Base-by-base conservation (phyloP, 331 rosid genomes). In the Spiraea crenata region DNA sequence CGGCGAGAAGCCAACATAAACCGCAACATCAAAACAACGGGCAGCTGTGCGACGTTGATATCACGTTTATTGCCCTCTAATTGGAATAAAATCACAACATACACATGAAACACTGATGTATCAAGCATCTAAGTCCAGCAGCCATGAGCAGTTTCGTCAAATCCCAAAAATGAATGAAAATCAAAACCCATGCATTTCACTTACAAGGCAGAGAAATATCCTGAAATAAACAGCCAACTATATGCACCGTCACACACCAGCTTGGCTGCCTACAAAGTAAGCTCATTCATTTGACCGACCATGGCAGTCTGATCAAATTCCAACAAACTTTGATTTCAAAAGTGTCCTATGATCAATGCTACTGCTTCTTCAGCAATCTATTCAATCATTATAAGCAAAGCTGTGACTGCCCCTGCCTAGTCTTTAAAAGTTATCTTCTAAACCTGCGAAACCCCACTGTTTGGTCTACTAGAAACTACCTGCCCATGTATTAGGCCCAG, bases 61-160 rank as follows among this genome's bases (percentile, higher is more conserved):
- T 44, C 58, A 54, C 42, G 62, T 38, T 66, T 58, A 35, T 12
- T 55, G 73, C 25, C 42, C 41, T 41, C 54, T 56, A 42, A 59
- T 56, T 7, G 50, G n/a, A 55, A 41, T 69, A 56, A 25, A 13
- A 40, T 41, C 66, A 69, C 49, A 40, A 42, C 46, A 6, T 12
- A 13, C 3, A 19, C 25, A 40, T 68, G 60, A 13, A 17, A 68
- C 40, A 17, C 39, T 19, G 38, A 51, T 39, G 38, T 40, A 38
- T 7, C 37, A 14, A 7, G 44, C 44, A 49, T 49, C 38, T 11
- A 39, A 19, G 4, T 40, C n/a, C 73, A 40, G 16, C 63, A 25
- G 12, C 54, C 4, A 2, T 39, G 40, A 68, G 54, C 19, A 67
- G 19, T 17, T 49, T 1, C 3, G 5, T 50, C 5, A 38, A 59